Conservation (phyloP, 805 yeast genomes). For the Torulaspora maleeae region DNA sequence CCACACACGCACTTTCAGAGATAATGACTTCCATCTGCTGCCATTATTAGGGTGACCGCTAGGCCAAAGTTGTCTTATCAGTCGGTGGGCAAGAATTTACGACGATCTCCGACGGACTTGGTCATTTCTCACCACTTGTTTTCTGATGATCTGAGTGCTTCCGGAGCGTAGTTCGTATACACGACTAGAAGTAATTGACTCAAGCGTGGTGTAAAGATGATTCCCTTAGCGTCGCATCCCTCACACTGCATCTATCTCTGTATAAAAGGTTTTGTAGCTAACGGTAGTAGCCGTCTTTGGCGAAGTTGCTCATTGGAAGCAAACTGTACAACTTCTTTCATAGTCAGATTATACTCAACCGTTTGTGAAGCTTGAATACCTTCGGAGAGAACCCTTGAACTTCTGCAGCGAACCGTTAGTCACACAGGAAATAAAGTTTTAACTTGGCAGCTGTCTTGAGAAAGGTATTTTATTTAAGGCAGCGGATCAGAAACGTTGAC, state of each 20-base stretch:
- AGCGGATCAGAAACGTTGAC: no score
- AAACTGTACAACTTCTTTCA: neutral
- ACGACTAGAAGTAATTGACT: neutral
- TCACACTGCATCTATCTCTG: neutral
- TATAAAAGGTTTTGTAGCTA: neutral
- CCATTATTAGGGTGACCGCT: no score
- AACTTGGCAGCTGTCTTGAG: neutral
- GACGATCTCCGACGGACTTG: neutral
- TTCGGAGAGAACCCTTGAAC: no score
- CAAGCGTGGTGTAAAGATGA: conserved; percentile 13
- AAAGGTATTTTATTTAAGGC: no score
- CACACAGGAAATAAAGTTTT: neutral
- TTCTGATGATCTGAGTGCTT: conserved; percentile 1
- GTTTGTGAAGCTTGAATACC: no score
- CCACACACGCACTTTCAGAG: no score
- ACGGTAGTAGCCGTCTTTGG: neutral
- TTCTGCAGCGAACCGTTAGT: no score
- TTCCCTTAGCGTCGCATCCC: conserved; percentile 10
- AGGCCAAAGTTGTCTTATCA: neutral
- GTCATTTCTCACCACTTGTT: neutral
- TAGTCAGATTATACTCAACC: no score
- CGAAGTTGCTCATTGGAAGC: neutral
- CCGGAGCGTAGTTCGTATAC: neutral
- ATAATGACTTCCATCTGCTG: no score
- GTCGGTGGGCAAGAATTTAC: neutral